Evolutionary conservation across 2,329 filamentous ascomycete species (phyloP), one percentile per base, ranked within the genome.

Genomic region (Colletotrichum musae): DNA sequence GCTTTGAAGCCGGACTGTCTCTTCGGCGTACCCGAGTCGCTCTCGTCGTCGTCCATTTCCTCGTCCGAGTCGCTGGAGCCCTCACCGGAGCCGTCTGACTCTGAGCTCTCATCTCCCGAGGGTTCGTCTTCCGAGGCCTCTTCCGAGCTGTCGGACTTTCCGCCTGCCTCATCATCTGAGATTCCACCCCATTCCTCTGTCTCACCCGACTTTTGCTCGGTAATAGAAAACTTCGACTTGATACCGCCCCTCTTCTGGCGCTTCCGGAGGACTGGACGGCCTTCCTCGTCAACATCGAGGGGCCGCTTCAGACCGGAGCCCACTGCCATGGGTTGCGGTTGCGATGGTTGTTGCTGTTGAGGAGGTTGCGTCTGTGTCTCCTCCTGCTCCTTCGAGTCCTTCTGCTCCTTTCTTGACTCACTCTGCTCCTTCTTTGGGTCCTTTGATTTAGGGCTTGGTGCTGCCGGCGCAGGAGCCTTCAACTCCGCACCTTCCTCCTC

Each of bases 221-320:
- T 72, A 1, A 85, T 72, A 2, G 88, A 83, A 18, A 86, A 74
- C 70, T 88, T 91, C 3, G 86, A 86, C 70, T 87, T 86, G 16
- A 91, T 81, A 5, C 88, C 86, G 78, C 91, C 85, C 80, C 91
- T 87, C 73, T 92, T 92, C 79, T 95, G 94, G 59, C 94, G 88
- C 77, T 94, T 96, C 76, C 93, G 92, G 59, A 98, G 89, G 3
- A 97, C 84, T 0, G 95, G 96, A 64, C 89, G 90, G 6, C 95
- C 94, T 68, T 92, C 89, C 1, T 93, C 90, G 71, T 94, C 94
- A 10, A 94, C 73, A 52, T 97, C 93, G 12, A 99, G 84, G 1
- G 95, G 94, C 50, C 95, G 88, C 79, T 98, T 98, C 68, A 99
- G 80, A 6, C 96, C 96, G 70, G 91, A 92, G 21, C 96, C 96